Evolutionary conservation across 352 stramenopile species (phyloP).

Genomic region (Globisporangium spiculum): DNA sequence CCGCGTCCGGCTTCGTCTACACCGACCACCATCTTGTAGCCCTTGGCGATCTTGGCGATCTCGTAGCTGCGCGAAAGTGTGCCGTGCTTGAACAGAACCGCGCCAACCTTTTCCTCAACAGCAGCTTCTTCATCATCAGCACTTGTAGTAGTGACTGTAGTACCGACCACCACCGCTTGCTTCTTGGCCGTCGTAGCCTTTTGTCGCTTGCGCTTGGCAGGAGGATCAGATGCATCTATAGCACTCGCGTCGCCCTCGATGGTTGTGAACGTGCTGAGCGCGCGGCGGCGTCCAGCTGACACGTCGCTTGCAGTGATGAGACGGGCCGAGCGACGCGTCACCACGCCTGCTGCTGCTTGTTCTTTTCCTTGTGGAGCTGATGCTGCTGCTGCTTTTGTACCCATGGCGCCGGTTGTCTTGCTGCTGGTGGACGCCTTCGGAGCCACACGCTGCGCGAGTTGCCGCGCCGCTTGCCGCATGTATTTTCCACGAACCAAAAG

Average conservation of each 20-base stretch:
- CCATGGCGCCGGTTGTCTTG: neutral
- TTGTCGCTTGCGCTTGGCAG: constrained; percentile 10
- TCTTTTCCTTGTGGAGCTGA: neutral
- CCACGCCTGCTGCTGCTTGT: neutral
- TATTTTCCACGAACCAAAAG: constrained; percentile 8
- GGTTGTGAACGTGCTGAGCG: neutral
- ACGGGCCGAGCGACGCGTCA: constrained; percentile 14
- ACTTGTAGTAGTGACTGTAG: neutral
- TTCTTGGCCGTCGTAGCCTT: neutral
- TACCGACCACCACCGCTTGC: neutral
- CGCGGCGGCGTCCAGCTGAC: neutral
- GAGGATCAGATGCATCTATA: neutral
- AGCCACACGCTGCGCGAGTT: constrained; percentile 3
- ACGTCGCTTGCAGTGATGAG: neutral
- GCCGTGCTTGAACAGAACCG: constrained; percentile 37
- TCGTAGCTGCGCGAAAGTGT: constrained; percentile 64
- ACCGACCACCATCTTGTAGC: constrained; percentile 84
- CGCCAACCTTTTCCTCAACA: neutral
- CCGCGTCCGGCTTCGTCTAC: constrained; percentile 97
- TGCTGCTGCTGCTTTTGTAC: neutral
- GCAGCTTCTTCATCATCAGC: neutral
- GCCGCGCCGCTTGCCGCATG: constrained; percentile 8
- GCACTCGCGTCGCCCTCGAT: neutral
- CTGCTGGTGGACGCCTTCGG: neutral
- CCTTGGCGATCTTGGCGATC: constrained; percentile 40